A percentile compares a stretch with the other conserved stretches of the same genome.
Evolutionary conservation across 352 stramenopile genomes (phyloP).

Genomic region (Pseudoperonospora humuli): DNA sequence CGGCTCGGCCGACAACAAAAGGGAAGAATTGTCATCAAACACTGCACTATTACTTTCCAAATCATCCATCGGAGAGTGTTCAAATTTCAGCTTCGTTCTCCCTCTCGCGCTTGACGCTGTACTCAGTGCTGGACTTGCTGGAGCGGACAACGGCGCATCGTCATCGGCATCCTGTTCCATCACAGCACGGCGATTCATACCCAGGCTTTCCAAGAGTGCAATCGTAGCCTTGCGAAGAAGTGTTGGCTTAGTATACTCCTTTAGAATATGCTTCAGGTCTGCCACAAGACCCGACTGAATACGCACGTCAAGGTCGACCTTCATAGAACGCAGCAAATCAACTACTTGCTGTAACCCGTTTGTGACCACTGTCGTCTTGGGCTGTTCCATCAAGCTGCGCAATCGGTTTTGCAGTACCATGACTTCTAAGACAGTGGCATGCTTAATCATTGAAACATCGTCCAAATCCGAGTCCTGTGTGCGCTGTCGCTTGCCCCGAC

Average conservation of each 20-base stretch:
- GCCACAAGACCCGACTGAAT: slow-evolving; percentile 62
- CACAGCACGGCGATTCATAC: slow-evolving; percentile 49
- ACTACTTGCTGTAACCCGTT: slow-evolving; percentile 71
- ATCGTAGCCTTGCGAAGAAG: slow-evolving; percentile 67
- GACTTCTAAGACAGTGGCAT: slow-evolving; percentile 51
- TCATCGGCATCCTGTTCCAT: slow-evolving; percentile 40
- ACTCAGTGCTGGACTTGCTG: slow-evolving; percentile 21
- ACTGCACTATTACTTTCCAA: slow-evolving; percentile 12
- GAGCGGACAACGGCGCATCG: slow-evolving; percentile 23
- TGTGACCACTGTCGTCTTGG: slow-evolving; percentile 46
- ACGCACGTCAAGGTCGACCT: slow-evolving; percentile 60
- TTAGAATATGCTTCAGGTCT: slow-evolving; percentile 73
- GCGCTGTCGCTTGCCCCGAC: slow-evolving; percentile 44
- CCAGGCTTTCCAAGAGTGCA: slow-evolving; percentile 56
- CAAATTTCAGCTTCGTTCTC: slow-evolving; percentile 9
- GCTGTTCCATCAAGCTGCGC: slow-evolving; percentile 49
- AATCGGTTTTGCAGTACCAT: slow-evolving; percentile 61
- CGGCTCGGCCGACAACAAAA: slow-evolving; percentile 19
- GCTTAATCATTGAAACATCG: slow-evolving; percentile 57
- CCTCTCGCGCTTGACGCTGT: slow-evolving; percentile 25
- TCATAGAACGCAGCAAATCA: slow-evolving; percentile 72
- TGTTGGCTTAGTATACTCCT: slow-evolving; percentile 70
- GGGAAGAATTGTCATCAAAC: slow-evolving; percentile 17
- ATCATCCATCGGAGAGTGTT: slow-evolving; percentile 6
- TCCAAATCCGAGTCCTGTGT: slow-evolving; percentile 62